Evolutionary conservation across 176 grass and related monocot species (phyloP).

Genomic region (Thalia dealbata): DNA sequence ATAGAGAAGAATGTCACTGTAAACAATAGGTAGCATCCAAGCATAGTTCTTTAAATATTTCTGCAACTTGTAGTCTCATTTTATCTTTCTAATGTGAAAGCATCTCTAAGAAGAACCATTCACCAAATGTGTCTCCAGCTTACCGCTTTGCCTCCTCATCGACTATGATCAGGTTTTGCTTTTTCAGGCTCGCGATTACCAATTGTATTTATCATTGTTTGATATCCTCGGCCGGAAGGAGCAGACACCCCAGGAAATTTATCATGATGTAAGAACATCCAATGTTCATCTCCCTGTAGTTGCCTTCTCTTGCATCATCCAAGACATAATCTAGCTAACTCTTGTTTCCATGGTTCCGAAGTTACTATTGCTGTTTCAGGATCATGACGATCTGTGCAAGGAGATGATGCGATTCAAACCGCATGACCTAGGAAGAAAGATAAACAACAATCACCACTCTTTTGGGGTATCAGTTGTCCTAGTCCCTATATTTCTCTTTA

Average conservation of each 20-base stretch:
- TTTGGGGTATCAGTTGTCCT: slow-evolving; percentile 32
- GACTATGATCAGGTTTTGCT: not conserved
- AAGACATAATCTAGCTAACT: not conserved
- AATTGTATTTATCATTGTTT: slow-evolving; percentile 48
- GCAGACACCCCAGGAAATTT: slow-evolving; percentile 25
- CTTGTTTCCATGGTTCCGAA: slow-evolving; percentile 11
- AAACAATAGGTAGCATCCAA: not conserved
- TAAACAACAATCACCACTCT: slow-evolving; percentile 25
- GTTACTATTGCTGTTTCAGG: slow-evolving; percentile 42
- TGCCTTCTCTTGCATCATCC: not conserved
- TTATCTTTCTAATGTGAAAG: not conserved
- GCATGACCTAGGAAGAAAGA: slow-evolving; percentile 13
- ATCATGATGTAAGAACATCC: slow-evolving; percentile 31
- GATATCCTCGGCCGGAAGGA: slow-evolving; percentile 46
- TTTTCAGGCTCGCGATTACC: slow-evolving; percentile 45
- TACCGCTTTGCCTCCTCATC: not conserved
- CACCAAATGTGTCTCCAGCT: no score
- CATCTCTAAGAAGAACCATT: not conserved
- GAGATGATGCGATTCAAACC: slow-evolving; percentile 50
- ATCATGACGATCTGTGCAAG: slow-evolving; percentile 36
- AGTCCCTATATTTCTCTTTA: slow-evolving; percentile 35
- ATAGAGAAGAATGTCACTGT: no score
- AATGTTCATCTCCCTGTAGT: not conserved
- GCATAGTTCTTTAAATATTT: not conserved
- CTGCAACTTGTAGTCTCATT: not conserved